Conservation (phyloP, 257 asterid genomes). For the Craterostigma plantagineum region DNA sequence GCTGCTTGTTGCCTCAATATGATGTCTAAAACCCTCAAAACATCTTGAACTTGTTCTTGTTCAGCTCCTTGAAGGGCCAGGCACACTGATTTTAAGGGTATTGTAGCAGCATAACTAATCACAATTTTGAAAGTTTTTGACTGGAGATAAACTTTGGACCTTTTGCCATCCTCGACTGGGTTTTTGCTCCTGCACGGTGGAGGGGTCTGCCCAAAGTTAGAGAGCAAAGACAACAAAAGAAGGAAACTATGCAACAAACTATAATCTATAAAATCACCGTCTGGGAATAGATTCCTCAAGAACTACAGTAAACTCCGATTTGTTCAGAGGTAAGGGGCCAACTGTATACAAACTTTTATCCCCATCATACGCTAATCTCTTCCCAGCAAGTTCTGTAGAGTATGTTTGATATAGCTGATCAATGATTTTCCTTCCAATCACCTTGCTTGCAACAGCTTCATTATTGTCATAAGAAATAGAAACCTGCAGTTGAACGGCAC, state of each 20-base stretch:
- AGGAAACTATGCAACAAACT: constrained; percentile 3
- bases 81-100: constrained; percentile 41
- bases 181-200: constrained; percentile 17
- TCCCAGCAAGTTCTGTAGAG: constrained; percentile 56
- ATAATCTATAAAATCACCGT: constrained; percentile 17
- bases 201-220: constrained; percentile 4
- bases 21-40: constrained; percentile 58
- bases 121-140: constrained; percentile 45
- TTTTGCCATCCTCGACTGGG: constrained; percentile 33
- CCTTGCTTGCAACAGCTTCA: constrained; percentile 29
- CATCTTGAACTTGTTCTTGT: constrained; percentile 40
- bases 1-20: constrained; percentile 86
- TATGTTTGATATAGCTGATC: constrained; percentile 53
- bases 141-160: constrained; percentile 34
- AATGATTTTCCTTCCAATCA: constrained; percentile 47
- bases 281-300: constrained; percentile 58
- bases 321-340: constrained; percentile 62
- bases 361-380: constrained; percentile 72
- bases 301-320: constrained; percentile 32
- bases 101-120: constrained; percentile 53
- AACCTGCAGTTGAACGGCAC: constrained; percentile 31
- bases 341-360: constrained; percentile 54
- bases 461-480: constrained; percentile 39
- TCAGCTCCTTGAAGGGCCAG: constrained; percentile 63
- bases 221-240: constrained; percentile 7